These are phyloP conservation scores for Aspergillus caelatus DNA, from an alignment of 2,329 filamentous ascomycete genomes.

Conservation along the genomic window DNA sequence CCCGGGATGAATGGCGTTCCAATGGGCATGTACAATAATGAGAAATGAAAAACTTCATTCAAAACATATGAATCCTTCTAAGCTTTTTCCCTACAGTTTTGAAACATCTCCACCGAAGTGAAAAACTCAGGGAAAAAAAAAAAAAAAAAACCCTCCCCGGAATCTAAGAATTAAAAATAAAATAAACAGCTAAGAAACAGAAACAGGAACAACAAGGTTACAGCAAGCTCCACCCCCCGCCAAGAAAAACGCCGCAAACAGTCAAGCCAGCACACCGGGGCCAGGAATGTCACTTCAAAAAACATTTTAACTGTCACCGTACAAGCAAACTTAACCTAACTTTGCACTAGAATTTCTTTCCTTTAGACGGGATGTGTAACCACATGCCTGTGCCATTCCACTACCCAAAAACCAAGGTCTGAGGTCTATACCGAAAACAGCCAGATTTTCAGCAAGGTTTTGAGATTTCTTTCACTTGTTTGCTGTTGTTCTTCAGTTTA, in stretches of 20 bases:
- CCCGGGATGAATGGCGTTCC: conserved; percentile 13
- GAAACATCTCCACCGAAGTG: neutral
- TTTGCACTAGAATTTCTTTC: no score
- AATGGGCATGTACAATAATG: conserved; percentile 1
- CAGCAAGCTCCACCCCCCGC: neutral
- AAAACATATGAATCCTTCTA: neutral
- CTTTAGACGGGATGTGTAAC: no score
- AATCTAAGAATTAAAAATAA: neutral
- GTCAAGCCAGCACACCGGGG: neutral
- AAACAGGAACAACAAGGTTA: conserved; percentile 1
- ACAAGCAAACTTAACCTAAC: neutral
- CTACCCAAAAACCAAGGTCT: neutral
- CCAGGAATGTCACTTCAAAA: neutral
- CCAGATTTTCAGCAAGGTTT: neutral
- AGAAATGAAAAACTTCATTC: conserved; percentile 1
- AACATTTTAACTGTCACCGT: no score
- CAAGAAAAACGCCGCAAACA: neutral
- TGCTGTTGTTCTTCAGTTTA: no score
- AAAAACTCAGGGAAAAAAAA: neutral
- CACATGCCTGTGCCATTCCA: neutral
- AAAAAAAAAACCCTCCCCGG: neutral
- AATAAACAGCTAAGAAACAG: neutral
- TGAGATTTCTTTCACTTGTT: no score
- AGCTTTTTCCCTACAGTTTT: neutral
- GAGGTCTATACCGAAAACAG: neutral